Conservation (phyloP, 2,329 filamentous ascomycete genomes). For the Fusarium haematococcum region DNA sequence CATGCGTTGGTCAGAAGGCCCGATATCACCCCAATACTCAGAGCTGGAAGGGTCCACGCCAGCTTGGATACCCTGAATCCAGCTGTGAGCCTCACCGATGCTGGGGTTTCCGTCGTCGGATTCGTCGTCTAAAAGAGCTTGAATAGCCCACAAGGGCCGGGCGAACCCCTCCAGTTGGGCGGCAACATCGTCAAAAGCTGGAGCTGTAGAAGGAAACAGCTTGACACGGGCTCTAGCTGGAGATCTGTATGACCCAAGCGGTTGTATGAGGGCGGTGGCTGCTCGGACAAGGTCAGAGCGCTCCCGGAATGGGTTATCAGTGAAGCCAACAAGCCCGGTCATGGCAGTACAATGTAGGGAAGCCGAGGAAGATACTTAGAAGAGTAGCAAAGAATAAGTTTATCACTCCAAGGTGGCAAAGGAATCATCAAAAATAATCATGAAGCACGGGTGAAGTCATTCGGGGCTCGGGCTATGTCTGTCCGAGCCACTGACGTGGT, state of each 20-base stretch:
- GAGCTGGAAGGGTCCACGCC: conserved; percentile 48
- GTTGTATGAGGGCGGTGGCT: conserved; percentile 48
- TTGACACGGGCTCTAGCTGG: conserved; percentile 49
- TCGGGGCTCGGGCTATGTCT: neutral
- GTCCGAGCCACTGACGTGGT: neutral
- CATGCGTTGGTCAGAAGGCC: conserved; percentile 61
- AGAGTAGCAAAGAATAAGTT: too few species aligned
- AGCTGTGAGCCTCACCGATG: neutral
- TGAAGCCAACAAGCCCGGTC: conserved; percentile 53
- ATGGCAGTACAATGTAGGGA: conserved; percentile 31
- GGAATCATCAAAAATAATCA: neutral
- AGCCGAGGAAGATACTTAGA: neutral
- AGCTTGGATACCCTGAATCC: conserved; percentile 44
- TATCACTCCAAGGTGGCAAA: neutral
- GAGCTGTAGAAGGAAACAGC: conserved; percentile 49
- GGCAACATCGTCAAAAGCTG: conserved; percentile 56
- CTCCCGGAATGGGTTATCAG: conserved; percentile 52
- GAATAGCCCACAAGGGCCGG: conserved; percentile 22
- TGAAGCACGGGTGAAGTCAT: neutral
- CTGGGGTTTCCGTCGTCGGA: neutral
- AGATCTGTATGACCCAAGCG: conserved; percentile 50
- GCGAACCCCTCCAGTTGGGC: conserved; percentile 59
- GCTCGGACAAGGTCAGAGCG: conserved; percentile 51
- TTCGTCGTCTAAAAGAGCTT: neutral
- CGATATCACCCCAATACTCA: conserved; percentile 60